Conservation (phyloP, 371 early-diverging fungal genomes). For the Mortierella sp. region DNA sequence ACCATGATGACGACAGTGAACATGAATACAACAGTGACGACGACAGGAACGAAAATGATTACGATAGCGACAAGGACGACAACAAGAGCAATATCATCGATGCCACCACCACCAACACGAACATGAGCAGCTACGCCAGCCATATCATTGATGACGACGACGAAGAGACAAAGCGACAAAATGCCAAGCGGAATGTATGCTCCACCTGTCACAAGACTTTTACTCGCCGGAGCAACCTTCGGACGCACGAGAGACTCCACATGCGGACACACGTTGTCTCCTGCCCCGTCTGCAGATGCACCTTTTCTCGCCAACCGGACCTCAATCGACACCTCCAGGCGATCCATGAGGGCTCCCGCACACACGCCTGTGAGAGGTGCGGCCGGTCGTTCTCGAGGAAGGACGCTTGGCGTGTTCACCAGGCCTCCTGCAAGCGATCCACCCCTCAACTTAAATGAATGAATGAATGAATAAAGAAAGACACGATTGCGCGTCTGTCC, state of each 20-base stretch:
- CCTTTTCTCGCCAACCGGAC: conserved; percentile 1
- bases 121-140: too few species aligned
- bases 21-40: not conserved
- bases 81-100: too few species aligned
- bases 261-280: not conserved
- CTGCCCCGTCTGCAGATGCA: not conserved
- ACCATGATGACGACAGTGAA: not conserved
- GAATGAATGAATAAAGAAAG: not conserved
- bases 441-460: not conserved
- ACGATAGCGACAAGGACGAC: not conserved
- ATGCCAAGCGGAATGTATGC: not conserved
- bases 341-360: not conserved
- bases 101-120: not conserved
- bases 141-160: not conserved
- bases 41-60: not conserved
- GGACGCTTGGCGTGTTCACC: conserved; percentile 1
- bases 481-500: not conserved
- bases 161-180: not conserved
- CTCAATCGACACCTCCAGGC: conserved; percentile 8
- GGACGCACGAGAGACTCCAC: not conserved
- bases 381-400: not conserved
- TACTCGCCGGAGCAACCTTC: not conserved
- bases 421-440: not conserved
- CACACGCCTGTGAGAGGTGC: not conserved
- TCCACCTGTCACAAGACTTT: not conserved